Evolutionary conservation across 805 yeast species (phyloP).

Genomic region (Ogataea polymorpha): DNA sequence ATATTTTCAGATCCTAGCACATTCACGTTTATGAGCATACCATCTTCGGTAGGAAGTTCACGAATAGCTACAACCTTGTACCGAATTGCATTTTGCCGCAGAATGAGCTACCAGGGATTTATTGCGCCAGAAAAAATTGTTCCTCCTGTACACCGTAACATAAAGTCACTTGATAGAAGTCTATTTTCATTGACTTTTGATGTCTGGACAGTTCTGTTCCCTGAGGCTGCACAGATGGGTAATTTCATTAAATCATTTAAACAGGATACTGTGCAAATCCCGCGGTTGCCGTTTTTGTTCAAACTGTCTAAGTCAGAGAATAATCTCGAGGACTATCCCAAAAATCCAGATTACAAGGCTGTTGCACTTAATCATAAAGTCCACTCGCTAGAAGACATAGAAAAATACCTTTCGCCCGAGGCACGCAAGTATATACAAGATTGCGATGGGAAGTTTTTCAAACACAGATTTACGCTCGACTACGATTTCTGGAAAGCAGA

Average conservation of each 20-base stretch:
- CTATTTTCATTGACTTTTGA: slow-evolving; percentile 58
- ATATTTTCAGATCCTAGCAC: background rate
- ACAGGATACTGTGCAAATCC: slow-evolving; percentile 63
- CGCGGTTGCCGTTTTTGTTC: slow-evolving; percentile 70
- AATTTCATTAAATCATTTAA: slow-evolving; percentile 56
- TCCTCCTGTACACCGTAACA: slow-evolving; percentile 69
- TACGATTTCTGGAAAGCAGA: slow-evolving; percentile 89
- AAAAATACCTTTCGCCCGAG: slow-evolving; percentile 36
- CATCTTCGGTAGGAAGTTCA: background rate
- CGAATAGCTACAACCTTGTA: background rate
- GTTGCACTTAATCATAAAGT: slow-evolving; percentile 60
- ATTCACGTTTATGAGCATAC: slow-evolving; percentile 1
- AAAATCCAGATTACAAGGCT: slow-evolving; percentile 40
- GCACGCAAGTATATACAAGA: slow-evolving; percentile 47
- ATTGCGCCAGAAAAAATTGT: slow-evolving; percentile 10
- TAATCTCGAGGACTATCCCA: background rate
- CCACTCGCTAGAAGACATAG: slow-evolving; percentile 36
- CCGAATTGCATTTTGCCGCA: background rate
- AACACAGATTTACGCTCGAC: slow-evolving; percentile 55
- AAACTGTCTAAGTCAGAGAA: slow-evolving; percentile 14
- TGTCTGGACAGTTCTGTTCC: slow-evolving; percentile 65
- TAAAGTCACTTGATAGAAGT: slow-evolving; percentile 63
- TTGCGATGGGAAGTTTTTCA: slow-evolving; percentile 43
- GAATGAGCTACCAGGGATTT: slow-evolving; percentile 8
- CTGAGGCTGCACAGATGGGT: slow-evolving; percentile 62